phyloP scores from a whole-genome alignment of 2,329 filamentous ascomycete genomes.

The Aspergillus pseudoterreus region DNA sequence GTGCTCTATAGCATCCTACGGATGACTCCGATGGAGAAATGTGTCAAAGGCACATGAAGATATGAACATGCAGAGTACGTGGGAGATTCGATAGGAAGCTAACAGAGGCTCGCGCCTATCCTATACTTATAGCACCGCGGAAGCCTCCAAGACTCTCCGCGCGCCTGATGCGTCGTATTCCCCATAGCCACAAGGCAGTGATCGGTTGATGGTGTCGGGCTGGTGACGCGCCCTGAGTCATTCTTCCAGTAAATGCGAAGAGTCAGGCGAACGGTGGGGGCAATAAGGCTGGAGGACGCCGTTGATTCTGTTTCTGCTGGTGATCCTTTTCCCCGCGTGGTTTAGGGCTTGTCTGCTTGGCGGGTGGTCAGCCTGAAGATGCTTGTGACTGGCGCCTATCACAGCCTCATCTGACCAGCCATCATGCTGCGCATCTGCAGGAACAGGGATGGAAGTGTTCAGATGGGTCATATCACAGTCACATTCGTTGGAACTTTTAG shows the following conservation, averaged over 20 bases:
- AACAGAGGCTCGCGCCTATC: not conserved
- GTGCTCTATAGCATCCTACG: too few relatives aligned
- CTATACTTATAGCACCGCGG: slow-evolving; percentile 6
- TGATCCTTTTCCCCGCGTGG: not conserved
- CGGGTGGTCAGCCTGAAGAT: not conserved
- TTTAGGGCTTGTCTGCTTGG: slow-evolving; percentile 2
- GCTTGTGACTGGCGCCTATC: not conserved
- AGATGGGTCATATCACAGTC: not conserved
- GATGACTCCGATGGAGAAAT: too few relatives aligned
- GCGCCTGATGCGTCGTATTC: slow-evolving; percentile 11
- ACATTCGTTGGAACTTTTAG: not conserved
- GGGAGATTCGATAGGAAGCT: not conserved
- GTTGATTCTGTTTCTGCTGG: not conserved
- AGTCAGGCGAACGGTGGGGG: slow-evolving; percentile 15
- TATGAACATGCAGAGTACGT: not conserved
- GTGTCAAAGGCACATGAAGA: too few relatives aligned
- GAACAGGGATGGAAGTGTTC: not conserved
- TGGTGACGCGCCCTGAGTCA: slow-evolving; percentile 15
- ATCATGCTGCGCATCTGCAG: slow-evolving; percentile 1
- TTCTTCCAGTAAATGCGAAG: slow-evolving; percentile 4
- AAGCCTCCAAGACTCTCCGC: slow-evolving; percentile 1
- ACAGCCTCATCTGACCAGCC: not conserved
- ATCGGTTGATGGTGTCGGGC: slow-evolving; percentile 3
- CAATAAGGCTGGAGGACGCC: slow-evolving; percentile 4
- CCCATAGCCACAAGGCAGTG: slow-evolving; percentile 17